Base-by-base conservation (phyloP, 129 eudicot species). In the Helianthus tuberosus region DNA sequence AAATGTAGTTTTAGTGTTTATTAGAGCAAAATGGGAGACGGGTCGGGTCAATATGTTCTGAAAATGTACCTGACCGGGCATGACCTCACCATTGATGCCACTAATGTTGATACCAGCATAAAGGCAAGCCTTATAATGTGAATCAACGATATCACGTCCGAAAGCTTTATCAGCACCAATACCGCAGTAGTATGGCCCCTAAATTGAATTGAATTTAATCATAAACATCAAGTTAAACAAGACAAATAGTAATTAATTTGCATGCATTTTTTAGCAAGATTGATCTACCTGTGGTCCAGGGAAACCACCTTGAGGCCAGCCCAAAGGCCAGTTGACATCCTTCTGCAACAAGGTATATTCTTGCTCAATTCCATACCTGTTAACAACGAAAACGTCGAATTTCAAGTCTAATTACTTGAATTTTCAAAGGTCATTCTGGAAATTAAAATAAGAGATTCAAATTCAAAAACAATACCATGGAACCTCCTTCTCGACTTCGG, bases 141-240 rank as follows among this genome's bases (percentile, higher is more conserved):
- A 87, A 81, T 92, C 96, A 39, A 88, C 93, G 53, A 92, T 82
- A 71, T 92, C 98, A 29, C 98, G 88, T 32, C 98, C 98, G 61
- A 84, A 92, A 17, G 98, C 89, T 69, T 92, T 92, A 25, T 92
- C 96, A 39, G 95, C 95, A 79, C 98, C 98, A 70, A 87, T 84
- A 23, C 92, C 96, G 62, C 98, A 92, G 76, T 92, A 92, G 76
- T 92, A 92, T 14, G 98, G 98, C 14, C 98, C 98, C 96, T 92
- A 73, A 14, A 29, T 47, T 5, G 36, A 64, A 12, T 17, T 8
- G 36, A 64, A 12, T 17, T 8, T 7, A 11, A 16, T 17, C 25
- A 71, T 13, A 8, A 44, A 64, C 46, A 64, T 54, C 55, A 16
- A 23, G 8, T 50, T 38, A 25, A 51, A 25, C 1, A 23, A 23